Conservation (phyloP, 257 asterid species). For the Nyctanthes arbortristis region DNA sequence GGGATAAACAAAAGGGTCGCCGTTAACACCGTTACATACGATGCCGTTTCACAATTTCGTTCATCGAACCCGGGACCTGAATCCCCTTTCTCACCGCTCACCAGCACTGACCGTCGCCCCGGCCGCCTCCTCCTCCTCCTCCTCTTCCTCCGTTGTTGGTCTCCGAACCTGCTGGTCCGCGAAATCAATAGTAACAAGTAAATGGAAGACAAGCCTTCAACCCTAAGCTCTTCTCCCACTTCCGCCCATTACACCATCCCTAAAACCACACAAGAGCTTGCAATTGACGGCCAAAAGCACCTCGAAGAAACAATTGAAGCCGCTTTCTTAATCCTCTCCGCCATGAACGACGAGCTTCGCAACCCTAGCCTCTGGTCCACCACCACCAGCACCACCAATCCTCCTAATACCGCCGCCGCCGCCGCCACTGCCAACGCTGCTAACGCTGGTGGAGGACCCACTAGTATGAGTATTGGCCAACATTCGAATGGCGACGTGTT, state of each 20-base stretch:
- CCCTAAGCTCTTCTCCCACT: constrained; percentile 38
- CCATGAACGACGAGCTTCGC: constrained; percentile 92
- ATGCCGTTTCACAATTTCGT: no score
- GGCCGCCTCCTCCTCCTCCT: neutral
- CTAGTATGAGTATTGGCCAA: constrained; percentile 32
- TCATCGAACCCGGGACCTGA: no score
- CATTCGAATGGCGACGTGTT: constrained; percentile 57
- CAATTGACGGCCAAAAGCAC: constrained; percentile 66
- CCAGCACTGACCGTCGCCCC: neutral
- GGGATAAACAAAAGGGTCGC: no score
- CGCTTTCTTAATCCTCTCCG: constrained; percentile 69
- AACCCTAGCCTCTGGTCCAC: constrained; percentile 85
- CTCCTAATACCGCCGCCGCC: constrained; percentile 16
- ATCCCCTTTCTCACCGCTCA: no score
- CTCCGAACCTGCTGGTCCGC: neutral
- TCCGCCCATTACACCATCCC: constrained; percentile 28
- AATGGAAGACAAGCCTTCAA: constrained; percentile 52
- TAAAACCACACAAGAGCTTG: constrained; percentile 54
- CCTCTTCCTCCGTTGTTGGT: no score
- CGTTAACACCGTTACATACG: no score
- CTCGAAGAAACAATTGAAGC: constrained; percentile 75
- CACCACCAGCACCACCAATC: constrained; percentile 25
- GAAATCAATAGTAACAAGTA: neutral
- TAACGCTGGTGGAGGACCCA: constrained; percentile 7
- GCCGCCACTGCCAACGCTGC: constrained; percentile 17